Base-by-base conservation (phyloP, 306 rosid genomes). In the Ceratonia siliqua region DNA sequence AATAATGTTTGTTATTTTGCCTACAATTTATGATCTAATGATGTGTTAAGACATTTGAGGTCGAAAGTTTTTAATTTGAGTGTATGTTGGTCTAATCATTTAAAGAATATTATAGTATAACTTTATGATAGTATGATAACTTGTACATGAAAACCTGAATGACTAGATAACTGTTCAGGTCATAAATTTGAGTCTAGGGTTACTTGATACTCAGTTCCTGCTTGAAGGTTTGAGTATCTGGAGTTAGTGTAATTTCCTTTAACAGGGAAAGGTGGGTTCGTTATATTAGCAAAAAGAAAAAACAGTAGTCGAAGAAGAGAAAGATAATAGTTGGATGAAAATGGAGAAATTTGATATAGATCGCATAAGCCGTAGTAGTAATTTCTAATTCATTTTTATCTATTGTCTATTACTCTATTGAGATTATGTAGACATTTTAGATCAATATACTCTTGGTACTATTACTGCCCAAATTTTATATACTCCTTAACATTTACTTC, bases 91-190 rank as follows among this genome's bases (percentile, higher is more conserved):
- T 54, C 62, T 71, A 27, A 58, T 28, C 30, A 28, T 43, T 38
- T 56, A 20, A 33, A 56, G 78, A 21, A 27, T 30, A 63, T 63
- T 55, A 24, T 53, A 56, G 32, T 33, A 41, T 65, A 59, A 57
- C 8, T 63, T 63, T 71, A 25, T 6, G 68, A 38, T 72, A 14
- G 69, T 65, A 30, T 71, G 66, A 63, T 76, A 66, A 35, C 69
- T 77, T 58, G 62, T 50, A 21, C 45, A 76, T n/a, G 25, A 59
- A 49, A 49, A 28, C 33, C 13, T 72, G 61, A 38, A 24, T 55
- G 18, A 53, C 38, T 62, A 53, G 77, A 53, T 69, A 59, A 48
- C 24, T 74, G 36, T 74, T 45, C 46, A 42, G 69, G 73, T 54
- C 39, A 53, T 27, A 70, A 24, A 54, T 63, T 57, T 57, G 67